phyloP scores from a whole-genome alignment of 2,329 filamentous ascomycete species.

The Penicillium hordei region DNA sequence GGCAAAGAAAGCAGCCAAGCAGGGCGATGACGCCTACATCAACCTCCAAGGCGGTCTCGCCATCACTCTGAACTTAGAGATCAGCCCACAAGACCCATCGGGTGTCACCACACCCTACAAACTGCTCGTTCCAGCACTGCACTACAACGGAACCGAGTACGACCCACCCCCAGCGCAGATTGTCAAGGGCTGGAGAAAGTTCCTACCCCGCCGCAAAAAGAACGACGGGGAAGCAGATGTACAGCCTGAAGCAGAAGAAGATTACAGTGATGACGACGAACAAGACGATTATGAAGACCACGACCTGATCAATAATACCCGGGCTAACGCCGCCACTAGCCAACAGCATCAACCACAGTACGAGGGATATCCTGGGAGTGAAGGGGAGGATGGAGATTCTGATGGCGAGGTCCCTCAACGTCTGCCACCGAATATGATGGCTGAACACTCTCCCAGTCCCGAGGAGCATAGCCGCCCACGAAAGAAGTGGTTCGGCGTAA shows the following conservation, averaged over 20 bases:
- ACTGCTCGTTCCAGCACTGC: constrained; percentile 76
- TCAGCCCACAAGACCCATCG: constrained; percentile 78
- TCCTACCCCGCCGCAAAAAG: constrained; percentile 34
- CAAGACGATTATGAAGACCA: constrained; percentile 26
- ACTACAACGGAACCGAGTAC: constrained; percentile 48
- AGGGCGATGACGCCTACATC: constrained; percentile 56
- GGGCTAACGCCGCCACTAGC: constrained; percentile 23
- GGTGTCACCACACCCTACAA: constrained; percentile 88
- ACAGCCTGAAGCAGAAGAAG: constrained; percentile 15
- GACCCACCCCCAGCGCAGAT: constrained; percentile 38
- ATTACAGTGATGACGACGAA: constrained; percentile 21
- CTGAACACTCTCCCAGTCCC: constrained; percentile 2
- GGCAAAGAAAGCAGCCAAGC: constrained; percentile 56
- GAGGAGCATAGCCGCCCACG: constrained; percentile 22
- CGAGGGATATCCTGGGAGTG: constrained; percentile 25
- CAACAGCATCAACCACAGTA: constrained; percentile 17
- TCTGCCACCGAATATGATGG: constrained; percentile 10
- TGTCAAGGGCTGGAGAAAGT: constrained; percentile 43
- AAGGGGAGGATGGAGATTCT: constrained; percentile 19
- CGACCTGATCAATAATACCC: constrained; percentile 27
- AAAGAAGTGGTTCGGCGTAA: constrained; percentile 37
- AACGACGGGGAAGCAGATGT: constrained; percentile 5
- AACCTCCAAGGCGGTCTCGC: constrained; percentile 83
- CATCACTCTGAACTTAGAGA: constrained; percentile 84
- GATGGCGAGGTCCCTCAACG: constrained; percentile 19